phyloP scores from a whole-genome alignment of 2,329 filamentous ascomycete species.

The Colletotrichum cereale region DNA sequence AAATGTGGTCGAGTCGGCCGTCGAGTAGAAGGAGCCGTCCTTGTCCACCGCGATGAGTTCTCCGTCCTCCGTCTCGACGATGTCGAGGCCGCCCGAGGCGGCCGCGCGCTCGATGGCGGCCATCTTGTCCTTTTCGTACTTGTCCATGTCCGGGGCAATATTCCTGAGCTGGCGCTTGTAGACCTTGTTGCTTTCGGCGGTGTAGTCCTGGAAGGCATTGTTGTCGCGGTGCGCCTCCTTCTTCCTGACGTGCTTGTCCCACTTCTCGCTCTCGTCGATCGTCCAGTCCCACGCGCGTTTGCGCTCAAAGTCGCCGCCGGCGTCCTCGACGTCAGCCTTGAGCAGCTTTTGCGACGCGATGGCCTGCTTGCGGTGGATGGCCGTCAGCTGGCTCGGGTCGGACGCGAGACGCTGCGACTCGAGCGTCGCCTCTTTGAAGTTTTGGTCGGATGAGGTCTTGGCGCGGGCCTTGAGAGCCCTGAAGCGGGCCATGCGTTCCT shows the following conservation, averaged over 20 bases:
- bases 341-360: constrained; percentile 92
- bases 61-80: constrained; percentile 94
- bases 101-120: constrained; percentile 88
- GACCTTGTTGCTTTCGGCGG: constrained; percentile 87
- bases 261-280: constrained; percentile 90
- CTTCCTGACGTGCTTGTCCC: constrained; percentile 92
- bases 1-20: constrained; percentile 84
- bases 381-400: constrained; percentile 81
- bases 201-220: constrained; percentile 91
- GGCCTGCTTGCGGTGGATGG: constrained; percentile 87
- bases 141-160: constrained; percentile 80
- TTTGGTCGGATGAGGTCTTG: constrained; percentile 77
- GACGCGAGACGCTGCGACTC: constrained; percentile 84
- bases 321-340: constrained; percentile 88
- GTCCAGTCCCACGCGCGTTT: constrained; percentile 99
- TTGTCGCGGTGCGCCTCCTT: constrained; percentile 85
- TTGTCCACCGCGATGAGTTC: constrained; percentile 95
- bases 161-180: constrained; percentile 92
- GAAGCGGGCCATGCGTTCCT: constrained; percentile 84
- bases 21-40: constrained; percentile 91
- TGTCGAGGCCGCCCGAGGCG: constrained; percentile 85
- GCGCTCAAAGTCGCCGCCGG: constrained; percentile 93
- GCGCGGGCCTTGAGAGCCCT: constrained; percentile 87
- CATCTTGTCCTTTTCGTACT: constrained; percentile 90
- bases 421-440: constrained; percentile 85